Evolutionary conservation across 768 basidiomycete species (phyloP).

Genomic region (Lactifluus subvellereus): DNA sequence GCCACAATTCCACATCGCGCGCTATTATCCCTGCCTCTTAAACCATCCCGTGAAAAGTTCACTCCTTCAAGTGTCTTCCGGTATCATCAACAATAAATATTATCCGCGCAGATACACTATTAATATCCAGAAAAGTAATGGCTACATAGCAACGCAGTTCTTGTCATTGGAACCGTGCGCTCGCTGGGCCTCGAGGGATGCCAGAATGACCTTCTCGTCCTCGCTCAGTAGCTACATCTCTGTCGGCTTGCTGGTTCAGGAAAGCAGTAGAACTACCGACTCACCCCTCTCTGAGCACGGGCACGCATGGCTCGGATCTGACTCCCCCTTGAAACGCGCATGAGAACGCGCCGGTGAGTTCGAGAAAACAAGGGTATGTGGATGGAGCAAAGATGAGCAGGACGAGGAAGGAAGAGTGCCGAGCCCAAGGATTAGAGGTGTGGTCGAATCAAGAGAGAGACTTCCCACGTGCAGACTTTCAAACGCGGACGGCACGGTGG

Average conservation of each 20-base stretch:
- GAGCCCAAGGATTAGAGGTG: too few relatives aligned
- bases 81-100: not conserved
- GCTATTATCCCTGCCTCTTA: too few relatives aligned
- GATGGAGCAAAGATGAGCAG: too few relatives aligned
- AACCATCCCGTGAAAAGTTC: too few relatives aligned
- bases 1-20: not conserved
- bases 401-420: too few relatives aligned
- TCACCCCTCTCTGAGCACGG: slow-evolving; percentile 70
- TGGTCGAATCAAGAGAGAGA: too few relatives aligned
- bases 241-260: slow-evolving; percentile 13
- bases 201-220: slow-evolving; percentile 57
- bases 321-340: too few relatives aligned
- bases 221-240: slow-evolving; percentile 47
- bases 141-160: slow-evolving; percentile 55
- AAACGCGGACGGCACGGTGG: too few relatives aligned
- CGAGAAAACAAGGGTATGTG: too few relatives aligned
- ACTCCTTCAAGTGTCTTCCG: too few relatives aligned
- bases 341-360: too few relatives aligned
- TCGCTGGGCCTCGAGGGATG: slow-evolving; percentile 44
- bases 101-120: not conserved
- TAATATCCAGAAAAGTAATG: not conserved
- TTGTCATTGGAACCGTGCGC: slow-evolving; percentile 32
- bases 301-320: slow-evolving; percentile 62
- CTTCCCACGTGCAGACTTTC: too few relatives aligned
- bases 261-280: slow-evolving; percentile 27